Percentiles rank a stretch among this genome's conserved stretches.
These are phyloP conservation scores for Aspergillus kassunensis DNA, from an alignment of 495 filamentous ascomycete genomes.

Conservation along the genomic window DNA sequence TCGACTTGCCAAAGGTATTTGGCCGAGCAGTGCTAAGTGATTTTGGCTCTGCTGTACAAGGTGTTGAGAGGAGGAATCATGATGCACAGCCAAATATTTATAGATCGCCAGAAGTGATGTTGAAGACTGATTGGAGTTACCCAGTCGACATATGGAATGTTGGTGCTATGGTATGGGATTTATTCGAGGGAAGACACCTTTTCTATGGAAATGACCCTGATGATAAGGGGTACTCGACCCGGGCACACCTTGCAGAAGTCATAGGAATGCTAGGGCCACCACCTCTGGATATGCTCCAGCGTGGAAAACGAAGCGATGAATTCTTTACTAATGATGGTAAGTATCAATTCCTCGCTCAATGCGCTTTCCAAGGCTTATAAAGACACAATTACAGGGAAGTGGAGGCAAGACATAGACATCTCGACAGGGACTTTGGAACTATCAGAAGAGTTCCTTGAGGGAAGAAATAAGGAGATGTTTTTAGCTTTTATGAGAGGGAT, in stretches of 20 bases:
- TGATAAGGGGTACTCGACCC: slow-evolving; percentile 35
- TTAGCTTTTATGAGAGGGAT: slow-evolving; percentile 40
- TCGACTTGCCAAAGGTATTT: slow-evolving; percentile 29
- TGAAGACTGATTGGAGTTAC: slow-evolving; percentile 41
- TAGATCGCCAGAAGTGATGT: slow-evolving; percentile 45
- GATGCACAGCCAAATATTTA: slow-evolving; percentile 40
- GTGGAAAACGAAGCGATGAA: slow-evolving; percentile 29
- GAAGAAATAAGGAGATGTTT: slow-evolving; percentile 38
- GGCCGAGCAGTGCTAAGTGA: slow-evolving; percentile 54
- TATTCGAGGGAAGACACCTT: slow-evolving; percentile 31
- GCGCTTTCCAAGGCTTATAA: slow-evolving; percentile 8
- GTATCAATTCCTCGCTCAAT: slow-evolving; percentile 7
- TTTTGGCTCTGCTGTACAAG: slow-evolving; percentile 75
- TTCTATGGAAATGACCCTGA: slow-evolving; percentile 44
- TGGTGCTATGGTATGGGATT: slow-evolving; percentile 40
- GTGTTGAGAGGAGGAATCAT: slow-evolving; percentile 26
- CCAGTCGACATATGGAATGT: slow-evolving; percentile 50
- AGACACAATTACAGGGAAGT: slow-evolving; percentile 25
- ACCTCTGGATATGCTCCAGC: slow-evolving; percentile 36
- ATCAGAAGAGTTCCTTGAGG: slow-evolving; percentile 30
- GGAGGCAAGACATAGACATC: slow-evolving; percentile 28
- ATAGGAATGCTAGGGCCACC: slow-evolving; percentile 44
- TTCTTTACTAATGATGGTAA: slow-evolving; percentile 39
- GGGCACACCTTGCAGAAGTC: slow-evolving; percentile 45
- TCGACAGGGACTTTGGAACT: slow-evolving; percentile 28